A percentile compares a stretch with the other conserved stretches of the same genome.
phyloP scores from a whole-genome alignment of 225 moss, liverwort and hornwort genomes.

The Polytrichum formosum region DNA sequence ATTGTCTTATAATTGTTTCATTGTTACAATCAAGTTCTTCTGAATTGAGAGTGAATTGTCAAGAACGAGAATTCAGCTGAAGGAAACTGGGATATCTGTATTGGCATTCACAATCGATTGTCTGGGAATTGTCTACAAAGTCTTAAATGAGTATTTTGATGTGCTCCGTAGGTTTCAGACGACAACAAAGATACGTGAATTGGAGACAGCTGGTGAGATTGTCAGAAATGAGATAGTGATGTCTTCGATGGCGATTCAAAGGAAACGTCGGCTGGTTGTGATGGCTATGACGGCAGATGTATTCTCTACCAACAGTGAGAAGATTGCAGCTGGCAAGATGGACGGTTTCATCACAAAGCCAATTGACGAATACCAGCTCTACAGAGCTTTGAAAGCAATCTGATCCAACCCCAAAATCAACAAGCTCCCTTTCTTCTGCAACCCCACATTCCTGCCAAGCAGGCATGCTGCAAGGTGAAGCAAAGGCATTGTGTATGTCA shows the following conservation, averaged over 20 bases:
- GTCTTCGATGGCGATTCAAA: neutral
- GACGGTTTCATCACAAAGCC: constrained; percentile 24
- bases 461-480: too few species aligned
- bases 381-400: constrained; percentile 4
- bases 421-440: too few species aligned
- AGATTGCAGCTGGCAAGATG: constrained; percentile 11
- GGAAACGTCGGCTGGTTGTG: neutral
- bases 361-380: constrained; percentile 16
- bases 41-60: neutral
- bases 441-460: too few species aligned
- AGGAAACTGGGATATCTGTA: neutral
- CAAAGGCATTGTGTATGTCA: too few species aligned
- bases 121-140: too few species aligned
- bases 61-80: neutral
- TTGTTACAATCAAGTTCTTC: neutral
- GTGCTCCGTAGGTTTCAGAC: constrained; percentile 13
- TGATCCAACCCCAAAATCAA: neutral
- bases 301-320: constrained; percentile 7
- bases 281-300: constrained; percentile 24
- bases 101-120: neutral
- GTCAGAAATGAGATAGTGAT: neutral
- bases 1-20: neutral
- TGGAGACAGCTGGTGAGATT: constrained; percentile 16
- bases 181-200: constrained; percentile 16
- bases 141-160: too few species aligned